Evolutionary conservation across 177 flowering plant genomes (phyloP).

Genomic region (Tripterygium wilfordii): DNA sequence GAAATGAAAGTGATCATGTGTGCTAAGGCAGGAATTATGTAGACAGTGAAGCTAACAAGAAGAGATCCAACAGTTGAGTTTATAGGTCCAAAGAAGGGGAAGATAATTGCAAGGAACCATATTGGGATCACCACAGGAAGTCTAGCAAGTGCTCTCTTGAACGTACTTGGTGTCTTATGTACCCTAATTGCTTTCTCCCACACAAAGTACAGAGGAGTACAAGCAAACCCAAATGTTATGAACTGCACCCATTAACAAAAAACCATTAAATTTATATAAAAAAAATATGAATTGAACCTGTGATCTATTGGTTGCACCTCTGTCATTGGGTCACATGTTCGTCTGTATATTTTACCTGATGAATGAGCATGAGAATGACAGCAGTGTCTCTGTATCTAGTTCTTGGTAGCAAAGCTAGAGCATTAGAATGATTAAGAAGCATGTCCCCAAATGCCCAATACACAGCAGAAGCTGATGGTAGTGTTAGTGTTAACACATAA

Average conservation of each 20-base stretch:
- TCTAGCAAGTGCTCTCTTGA: constrained; percentile 61
- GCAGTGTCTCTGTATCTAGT: constrained; percentile 67
- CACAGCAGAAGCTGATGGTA: constrained; percentile 88
- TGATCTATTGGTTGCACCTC: no score
- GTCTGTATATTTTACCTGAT: constrained; percentile 73
- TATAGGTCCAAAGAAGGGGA: constrained; percentile 95
- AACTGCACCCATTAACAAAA: constrained; percentile 41
- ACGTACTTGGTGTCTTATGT: constrained; percentile 65
- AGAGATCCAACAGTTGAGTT: constrained; percentile 92
- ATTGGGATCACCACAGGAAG: constrained; percentile 90
- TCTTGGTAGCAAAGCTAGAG: constrained; percentile 74
- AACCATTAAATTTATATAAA: no score
- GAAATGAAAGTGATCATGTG: constrained; percentile 81
- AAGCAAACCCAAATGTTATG: constrained; percentile 90
- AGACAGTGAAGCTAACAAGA: constrained; percentile 93
- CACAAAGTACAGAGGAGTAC: constrained; percentile 89
- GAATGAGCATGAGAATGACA: constrained; percentile 87
- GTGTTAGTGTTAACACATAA: constrained; percentile 81
- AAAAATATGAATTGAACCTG: no score
- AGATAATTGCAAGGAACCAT: constrained; percentile 87
- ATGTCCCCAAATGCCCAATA: constrained; percentile 94
- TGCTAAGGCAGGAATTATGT: constrained; percentile 85
- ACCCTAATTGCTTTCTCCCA: constrained; percentile 81
- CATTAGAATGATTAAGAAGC: constrained; percentile 83
- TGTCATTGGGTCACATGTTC: no score